Evolutionary conservation across 192 early-diverging fungal genomes (phyloP).

Genomic region (Coemansia javaensis): DNA sequence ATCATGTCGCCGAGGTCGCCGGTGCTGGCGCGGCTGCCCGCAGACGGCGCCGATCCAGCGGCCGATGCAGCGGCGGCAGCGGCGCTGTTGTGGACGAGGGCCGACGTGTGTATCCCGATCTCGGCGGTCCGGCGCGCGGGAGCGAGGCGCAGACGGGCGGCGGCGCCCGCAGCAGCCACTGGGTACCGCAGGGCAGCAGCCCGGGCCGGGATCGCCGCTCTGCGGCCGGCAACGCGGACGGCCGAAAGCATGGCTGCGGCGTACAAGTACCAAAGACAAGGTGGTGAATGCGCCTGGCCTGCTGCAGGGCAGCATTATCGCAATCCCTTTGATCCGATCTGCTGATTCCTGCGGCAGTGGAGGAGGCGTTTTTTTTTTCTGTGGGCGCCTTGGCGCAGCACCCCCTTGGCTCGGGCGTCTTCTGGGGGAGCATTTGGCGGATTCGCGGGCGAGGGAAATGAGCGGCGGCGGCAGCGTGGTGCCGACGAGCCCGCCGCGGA

Average conservation of each 20-base stretch:
- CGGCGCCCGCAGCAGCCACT: background rate
- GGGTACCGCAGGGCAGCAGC: background rate
- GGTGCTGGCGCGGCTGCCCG: background rate
- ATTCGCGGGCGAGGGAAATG: too few relatives aligned
- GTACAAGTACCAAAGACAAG: background rate
- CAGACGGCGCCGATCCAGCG: background rate
- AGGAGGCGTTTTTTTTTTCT: too few relatives aligned
- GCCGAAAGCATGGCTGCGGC: background rate
- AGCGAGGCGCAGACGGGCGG: too few relatives aligned
- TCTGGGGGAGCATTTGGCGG: too few relatives aligned
- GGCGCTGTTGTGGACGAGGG: background rate
- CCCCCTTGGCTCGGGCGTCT: too few relatives aligned
- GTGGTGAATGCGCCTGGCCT: background rate
- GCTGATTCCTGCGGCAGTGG: too few relatives aligned
- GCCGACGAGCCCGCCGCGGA: slow-evolving; percentile 23
- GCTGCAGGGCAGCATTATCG: background rate
- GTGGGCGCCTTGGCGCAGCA: too few relatives aligned
- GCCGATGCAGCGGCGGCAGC: background rate
- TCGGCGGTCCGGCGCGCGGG: too few relatives aligned
- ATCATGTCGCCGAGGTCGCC: slow-evolving; percentile 45
- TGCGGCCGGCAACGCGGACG: slow-evolving; percentile 1
- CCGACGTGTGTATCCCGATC: background rate
- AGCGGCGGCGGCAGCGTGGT: slow-evolving; percentile 14
- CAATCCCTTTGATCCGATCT: too few relatives aligned
- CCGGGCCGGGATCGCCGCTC: background rate